Evolutionary conservation across 805 yeast species (phyloP), one percentile per base, ranked within the genome.

Genomic region (Lipomyces sp.): DNA sequence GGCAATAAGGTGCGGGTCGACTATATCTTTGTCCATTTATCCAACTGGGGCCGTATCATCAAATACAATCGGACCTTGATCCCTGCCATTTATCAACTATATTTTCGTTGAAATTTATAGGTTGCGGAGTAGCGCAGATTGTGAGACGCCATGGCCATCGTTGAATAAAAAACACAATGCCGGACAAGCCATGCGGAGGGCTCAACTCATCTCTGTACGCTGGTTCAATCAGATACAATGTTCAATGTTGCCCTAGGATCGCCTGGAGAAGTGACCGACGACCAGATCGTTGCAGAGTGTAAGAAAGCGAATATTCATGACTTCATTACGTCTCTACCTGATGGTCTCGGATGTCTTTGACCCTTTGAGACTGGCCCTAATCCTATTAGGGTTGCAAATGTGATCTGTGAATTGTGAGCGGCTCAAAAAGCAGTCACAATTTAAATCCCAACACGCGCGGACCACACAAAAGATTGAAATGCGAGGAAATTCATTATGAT

Each of bases 201-300:
- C n/a, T n/a, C n/a, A n/a, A n/a, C n/a, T n/a, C n/a, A n/a, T n/a
- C n/a, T 11, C 79, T 92, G 57, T 92, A 90, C 80, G 90, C 92
- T 75, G 89, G 88, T 1, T 80, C 85, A 4, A 81, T 86, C 30
- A 74, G 82, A 42, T 87, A 85, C n/a, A n/a, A n/a, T n/a, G n/a
- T n/a, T n/a, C 67, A 85, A 85, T 70, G 83, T 85, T 48, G 78
- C 81, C 15, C 81, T 85, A 62, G 88, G 89, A 4, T 69, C 77
- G 59, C 74, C 71, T 24, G 30, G 29, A 13, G n/a, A n/a, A 4
- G 80, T 81, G 64, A 54, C 79, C 60, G 76, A 81, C 29, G 79
- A 81, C 68, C 72, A 75, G 72, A 77, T 81, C 29, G 73, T 73
- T 35, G 73, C 74, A 15, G 89, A 85, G 8, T 78, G 85, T 60